phyloP scores from a whole-genome alignment of 768 basidiomycete species.

The Hydnomerulius pinastri region DNA sequence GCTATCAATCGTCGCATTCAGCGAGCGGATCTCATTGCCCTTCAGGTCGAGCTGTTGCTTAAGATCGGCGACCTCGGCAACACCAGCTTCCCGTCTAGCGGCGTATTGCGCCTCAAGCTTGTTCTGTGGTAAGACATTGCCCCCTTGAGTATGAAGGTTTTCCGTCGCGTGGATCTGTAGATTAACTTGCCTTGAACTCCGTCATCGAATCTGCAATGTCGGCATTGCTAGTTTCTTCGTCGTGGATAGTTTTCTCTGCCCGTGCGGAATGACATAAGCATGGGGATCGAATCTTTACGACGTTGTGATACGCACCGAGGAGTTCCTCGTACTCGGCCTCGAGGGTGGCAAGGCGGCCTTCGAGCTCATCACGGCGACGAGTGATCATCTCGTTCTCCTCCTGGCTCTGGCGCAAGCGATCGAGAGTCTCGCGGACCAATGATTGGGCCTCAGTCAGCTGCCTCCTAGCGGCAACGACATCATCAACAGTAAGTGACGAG shows the following conservation, averaged over 20 bases:
- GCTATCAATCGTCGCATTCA: constrained; percentile 87
- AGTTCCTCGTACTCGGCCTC: constrained; percentile 98
- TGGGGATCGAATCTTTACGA: neutral
- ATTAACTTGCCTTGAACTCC: constrained; percentile 76
- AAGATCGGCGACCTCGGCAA: constrained; percentile 81
- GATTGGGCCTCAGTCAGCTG: constrained; percentile 89
- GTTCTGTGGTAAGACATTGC: constrained; percentile 48
- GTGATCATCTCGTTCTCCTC: constrained; percentile 89
- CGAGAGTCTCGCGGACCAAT: constrained; percentile 84
- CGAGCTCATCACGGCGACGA: constrained; percentile 85
- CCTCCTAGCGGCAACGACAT: constrained; percentile 78
- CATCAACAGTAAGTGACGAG: constrained; percentile 67
- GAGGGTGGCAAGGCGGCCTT: constrained; percentile 73
- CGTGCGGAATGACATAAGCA: constrained; percentile 10
- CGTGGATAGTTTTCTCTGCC: constrained; percentile 88
- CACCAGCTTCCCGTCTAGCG: constrained; percentile 87
- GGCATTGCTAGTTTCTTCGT: constrained; percentile 83
- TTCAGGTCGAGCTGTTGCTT: constrained; percentile 89
- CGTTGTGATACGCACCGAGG: constrained; percentile 59
- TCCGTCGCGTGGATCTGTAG: neutral
- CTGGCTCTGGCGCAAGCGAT: constrained; percentile 84
- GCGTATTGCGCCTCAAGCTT: constrained; percentile 95
- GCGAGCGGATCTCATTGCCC: constrained; percentile 77
- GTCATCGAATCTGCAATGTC: constrained; percentile 83
- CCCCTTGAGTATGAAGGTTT: neutral